These are phyloP conservation scores for Amesomyces nigricolor DNA, from an alignment of 2,329 filamentous ascomycete genomes.

Conservation along the genomic window DNA sequence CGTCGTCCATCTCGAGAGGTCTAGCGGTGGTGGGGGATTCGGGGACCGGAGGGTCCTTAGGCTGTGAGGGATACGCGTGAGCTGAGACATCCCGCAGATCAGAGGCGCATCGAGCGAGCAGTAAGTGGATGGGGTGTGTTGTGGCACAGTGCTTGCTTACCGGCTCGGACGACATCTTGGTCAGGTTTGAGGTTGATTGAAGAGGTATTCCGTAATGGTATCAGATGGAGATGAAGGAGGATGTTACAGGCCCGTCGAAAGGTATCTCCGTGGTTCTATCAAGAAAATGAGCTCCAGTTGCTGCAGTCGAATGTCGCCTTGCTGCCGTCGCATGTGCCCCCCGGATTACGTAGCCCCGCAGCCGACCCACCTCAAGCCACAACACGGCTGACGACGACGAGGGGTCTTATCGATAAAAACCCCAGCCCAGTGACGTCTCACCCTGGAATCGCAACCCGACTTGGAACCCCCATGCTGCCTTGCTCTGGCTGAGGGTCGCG, in stretches of 20 bases:
- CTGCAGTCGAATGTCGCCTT: constrained; percentile 11
- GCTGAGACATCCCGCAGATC: constrained; percentile 11
- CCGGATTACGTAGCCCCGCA: constrained; percentile 26
- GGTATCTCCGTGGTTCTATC: background rate
- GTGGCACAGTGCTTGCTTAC: constrained; percentile 1
- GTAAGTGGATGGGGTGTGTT: background rate
- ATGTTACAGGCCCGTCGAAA: background rate
- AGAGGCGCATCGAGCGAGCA: constrained; percentile 5
- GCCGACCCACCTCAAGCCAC: constrained; percentile 17
- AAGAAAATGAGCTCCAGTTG: background rate
- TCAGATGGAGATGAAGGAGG: background rate
- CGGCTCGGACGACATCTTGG: constrained; percentile 10
- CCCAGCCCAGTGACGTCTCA: constrained; percentile 15
- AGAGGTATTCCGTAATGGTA: background rate
- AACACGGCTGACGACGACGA: constrained; percentile 4
- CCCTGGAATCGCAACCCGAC: background rate
- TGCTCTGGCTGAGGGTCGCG: background rate
- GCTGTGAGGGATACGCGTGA: constrained; percentile 30
- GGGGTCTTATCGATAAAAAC: constrained; percentile 21
- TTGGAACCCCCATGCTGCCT: background rate
- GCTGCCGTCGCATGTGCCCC: constrained; percentile 22
- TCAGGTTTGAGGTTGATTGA: background rate
- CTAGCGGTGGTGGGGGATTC: constrained; percentile 62
- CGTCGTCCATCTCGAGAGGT: constrained; percentile 64
- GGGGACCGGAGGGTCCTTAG: constrained; percentile 42